Evolutionary conservation across 2,329 filamentous ascomycete genomes (phyloP).

Genomic region (Penicillium sp.): DNA sequence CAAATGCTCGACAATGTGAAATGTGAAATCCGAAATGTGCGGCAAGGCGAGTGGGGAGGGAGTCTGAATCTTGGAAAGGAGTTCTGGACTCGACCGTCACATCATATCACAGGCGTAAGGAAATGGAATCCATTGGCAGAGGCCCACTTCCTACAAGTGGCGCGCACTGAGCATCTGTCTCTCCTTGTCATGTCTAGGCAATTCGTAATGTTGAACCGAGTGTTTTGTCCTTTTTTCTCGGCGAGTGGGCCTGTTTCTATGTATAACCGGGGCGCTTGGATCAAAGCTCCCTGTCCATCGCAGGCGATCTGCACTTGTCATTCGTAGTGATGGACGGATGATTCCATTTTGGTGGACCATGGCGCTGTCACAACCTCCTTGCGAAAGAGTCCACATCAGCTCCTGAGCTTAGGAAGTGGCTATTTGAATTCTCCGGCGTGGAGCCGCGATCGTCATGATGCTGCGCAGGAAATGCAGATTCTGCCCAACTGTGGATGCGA

Average conservation of each 20-base stretch:
- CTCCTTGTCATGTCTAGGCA: conserved; percentile 10
- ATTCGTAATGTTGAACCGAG: conserved; percentile 18
- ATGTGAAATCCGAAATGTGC: background rate
- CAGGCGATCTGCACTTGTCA: conserved; percentile 1
- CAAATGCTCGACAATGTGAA: background rate
- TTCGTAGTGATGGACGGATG: conserved; percentile 1
- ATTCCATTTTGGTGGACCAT: conserved; percentile 16
- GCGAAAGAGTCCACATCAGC: conserved; percentile 2
- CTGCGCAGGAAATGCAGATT: background rate
- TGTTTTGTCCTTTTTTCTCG: conserved; percentile 1
- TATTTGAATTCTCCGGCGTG: conserved; percentile 1
- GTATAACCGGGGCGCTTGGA: conserved; percentile 16
- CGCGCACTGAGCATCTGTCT: background rate
- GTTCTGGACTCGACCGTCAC: background rate
- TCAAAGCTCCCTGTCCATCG: conserved; percentile 1
- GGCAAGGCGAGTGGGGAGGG: background rate
- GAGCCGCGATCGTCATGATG: conserved; percentile 11
- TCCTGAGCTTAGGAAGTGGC: conserved; percentile 20
- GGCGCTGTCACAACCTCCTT: conserved; percentile 9
- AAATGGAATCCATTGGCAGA: background rate
- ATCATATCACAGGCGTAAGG: conserved; percentile 4
- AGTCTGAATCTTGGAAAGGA: background rate
- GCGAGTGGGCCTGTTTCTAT: conserved; percentile 20
- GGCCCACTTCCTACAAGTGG: conserved; percentile 15
- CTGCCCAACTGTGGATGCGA: conserved; percentile 3